A percentile compares a stretch with the other conserved stretches of the same genome.
These are phyloP conservation scores for Cruciata laevipes DNA, from an alignment of 257 asterid species.

Conservation along the genomic window DNA sequence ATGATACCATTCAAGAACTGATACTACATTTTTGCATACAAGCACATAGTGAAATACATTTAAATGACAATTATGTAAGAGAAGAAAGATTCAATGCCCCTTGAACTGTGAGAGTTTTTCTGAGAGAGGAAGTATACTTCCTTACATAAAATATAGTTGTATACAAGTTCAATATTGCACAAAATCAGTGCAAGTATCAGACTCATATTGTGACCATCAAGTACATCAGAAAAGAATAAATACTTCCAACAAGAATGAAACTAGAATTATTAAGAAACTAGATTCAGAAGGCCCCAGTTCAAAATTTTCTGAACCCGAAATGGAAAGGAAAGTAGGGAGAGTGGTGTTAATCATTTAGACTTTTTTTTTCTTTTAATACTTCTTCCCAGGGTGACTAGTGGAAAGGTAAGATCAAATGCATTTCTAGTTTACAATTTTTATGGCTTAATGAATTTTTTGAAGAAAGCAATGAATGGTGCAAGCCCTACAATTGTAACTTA, in stretches of 20 bases:
- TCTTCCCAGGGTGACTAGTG: neutral
- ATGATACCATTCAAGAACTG: conserved; percentile 5
- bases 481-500: neutral
- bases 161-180: neutral
- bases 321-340: conserved; percentile 7
- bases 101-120: neutral
- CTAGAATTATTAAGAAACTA: neutral
- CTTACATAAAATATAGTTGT: neutral
- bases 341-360: neutral
- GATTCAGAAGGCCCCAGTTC: neutral
- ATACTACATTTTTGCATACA: neutral
- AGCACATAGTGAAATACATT: no score
- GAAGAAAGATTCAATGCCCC: neutral
- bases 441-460: neutral
- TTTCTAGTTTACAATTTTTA: neutral
- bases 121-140: neutral
- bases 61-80: neutral
- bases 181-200: neutral
- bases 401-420: neutral
- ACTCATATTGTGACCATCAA: neutral
- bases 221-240: neutral
- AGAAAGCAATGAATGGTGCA: neutral
- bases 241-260: neutral
- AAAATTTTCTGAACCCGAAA: neutral
- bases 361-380: neutral